A percentile compares a stretch with the other conserved stretches of the same genome.
These are phyloP conservation scores for Corymbia calophylla DNA, from an alignment of 441 rosid genomes.

Conservation along the genomic window DNA sequence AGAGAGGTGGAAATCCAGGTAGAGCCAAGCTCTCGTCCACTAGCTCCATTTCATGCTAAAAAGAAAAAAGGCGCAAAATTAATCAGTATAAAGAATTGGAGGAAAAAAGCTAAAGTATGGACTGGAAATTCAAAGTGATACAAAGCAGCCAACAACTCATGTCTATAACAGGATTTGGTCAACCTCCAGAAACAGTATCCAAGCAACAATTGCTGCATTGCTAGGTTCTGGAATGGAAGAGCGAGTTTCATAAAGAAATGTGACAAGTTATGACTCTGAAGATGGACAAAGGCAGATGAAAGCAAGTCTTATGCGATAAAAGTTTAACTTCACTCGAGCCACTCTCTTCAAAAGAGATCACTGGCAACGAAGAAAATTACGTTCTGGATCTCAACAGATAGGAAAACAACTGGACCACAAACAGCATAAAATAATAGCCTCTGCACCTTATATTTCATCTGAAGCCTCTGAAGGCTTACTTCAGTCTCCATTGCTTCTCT, in stretches of 20 bases:
- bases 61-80: neutral
- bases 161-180: neutral
- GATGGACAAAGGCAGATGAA: neutral
- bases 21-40: constrained; percentile 66
- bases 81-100: neutral
- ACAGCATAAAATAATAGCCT: neutral
- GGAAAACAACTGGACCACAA: neutral
- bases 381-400: neutral
- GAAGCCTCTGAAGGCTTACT: constrained; percentile 88
- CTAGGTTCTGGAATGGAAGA: neutral
- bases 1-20: constrained; percentile 51
- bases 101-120: neutral
- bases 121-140: neutral
- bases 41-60: constrained; percentile 78
- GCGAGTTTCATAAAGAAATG: neutral
- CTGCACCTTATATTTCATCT: constrained; percentile 76
- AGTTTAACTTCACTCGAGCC: neutral
- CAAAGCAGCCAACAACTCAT: neutral
- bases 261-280: neutral
- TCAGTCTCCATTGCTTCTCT: constrained; percentile 87
- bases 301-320: neutral
- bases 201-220: neutral
- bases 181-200: neutral
- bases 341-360: neutral
- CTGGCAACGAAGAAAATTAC: neutral